A percentile compares a stretch with the other conserved stretches of the same genome.
Evolutionary conservation across 2,329 filamentous ascomycete genomes (phyloP).

Genomic region (Pseudohalonectria lignicola): DNA sequence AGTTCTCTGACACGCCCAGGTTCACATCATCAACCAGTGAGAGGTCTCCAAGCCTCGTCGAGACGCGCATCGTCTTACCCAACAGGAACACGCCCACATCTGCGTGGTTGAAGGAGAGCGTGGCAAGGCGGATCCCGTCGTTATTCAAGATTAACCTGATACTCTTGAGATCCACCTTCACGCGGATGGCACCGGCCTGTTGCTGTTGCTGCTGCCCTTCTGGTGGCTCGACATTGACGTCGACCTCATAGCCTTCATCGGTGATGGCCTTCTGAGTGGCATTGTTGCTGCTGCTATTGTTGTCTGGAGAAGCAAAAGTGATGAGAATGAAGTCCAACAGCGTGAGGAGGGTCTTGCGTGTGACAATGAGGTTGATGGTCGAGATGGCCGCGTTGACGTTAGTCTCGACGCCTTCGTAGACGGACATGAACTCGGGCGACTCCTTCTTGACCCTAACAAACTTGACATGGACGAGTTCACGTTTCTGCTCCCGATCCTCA

Average conservation of each 20-base stretch:
- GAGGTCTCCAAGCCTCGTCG: slow-evolving; percentile 76
- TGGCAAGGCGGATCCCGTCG: slow-evolving; percentile 89
- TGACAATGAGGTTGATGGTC: slow-evolving; percentile 93
- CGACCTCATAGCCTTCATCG: slow-evolving; percentile 25
- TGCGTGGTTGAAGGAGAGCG: slow-evolving; percentile 82
- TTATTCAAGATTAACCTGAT: slow-evolving; percentile 95
- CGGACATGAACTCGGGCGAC: slow-evolving; percentile 85
- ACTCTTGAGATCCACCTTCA: slow-evolving; percentile 88
- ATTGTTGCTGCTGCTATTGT: slow-evolving; percentile 27
- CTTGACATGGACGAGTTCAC: slow-evolving; percentile 79
- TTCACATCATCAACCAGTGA: slow-evolving; percentile 91
- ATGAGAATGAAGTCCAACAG: slow-evolving; percentile 87
- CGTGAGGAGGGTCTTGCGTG: slow-evolving; percentile 82
- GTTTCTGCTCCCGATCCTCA: slow-evolving; percentile 63
- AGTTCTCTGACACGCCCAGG: slow-evolving; percentile 71
- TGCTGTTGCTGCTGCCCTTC: slow-evolving; percentile 22
- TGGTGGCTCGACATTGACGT: slow-evolving; percentile 24
- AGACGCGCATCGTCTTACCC: slow-evolving; percentile 78
- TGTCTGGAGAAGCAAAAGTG: slow-evolving; percentile 65
- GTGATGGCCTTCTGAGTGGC: slow-evolving; percentile 22
- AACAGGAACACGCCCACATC: slow-evolving; percentile 84
- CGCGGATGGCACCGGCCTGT: slow-evolving; percentile 68
- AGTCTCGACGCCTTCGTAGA: slow-evolving; percentile 87
- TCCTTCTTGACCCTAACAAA: slow-evolving; percentile 81
- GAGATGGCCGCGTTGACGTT: slow-evolving; percentile 87